These are phyloP conservation scores for Trichophyton simii DNA, from an alignment of 2,329 filamentous ascomycete species.

Conservation along the genomic window DNA sequence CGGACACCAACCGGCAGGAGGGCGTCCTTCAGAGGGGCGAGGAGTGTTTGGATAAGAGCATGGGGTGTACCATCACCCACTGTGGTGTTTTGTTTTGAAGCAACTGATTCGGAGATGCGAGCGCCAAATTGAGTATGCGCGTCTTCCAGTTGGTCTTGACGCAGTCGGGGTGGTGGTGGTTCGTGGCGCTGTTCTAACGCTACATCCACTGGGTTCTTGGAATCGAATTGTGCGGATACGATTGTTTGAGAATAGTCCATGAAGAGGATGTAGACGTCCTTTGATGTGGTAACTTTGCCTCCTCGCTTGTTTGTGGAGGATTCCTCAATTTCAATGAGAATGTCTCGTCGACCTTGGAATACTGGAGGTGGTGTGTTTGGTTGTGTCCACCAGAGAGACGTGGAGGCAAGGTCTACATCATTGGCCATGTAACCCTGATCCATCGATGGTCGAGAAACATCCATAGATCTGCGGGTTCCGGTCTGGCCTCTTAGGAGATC, in stretches of 20 bases:
- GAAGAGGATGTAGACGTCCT: conserved; percentile 77
- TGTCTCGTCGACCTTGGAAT: conserved; percentile 69
- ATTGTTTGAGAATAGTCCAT: conserved; percentile 94
- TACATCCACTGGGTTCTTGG: conserved; percentile 58
- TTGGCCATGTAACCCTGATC: conserved; percentile 77
- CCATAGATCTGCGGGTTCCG: conserved; percentile 53
- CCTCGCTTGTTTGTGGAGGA: conserved; percentile 56
- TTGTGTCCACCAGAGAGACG: conserved; percentile 78
- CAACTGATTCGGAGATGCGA: conserved; percentile 59
- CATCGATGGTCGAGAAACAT: conserved; percentile 58
- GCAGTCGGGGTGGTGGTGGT: conserved; percentile 62
- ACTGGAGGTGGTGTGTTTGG: conserved; percentile 65
- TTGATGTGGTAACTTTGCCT: conserved; percentile 58
- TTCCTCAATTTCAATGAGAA: conserved; percentile 73
- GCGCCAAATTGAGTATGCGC: conserved; percentile 71
- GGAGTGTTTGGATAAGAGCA: conserved; percentile 63
- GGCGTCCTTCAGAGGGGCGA: conserved; percentile 59
- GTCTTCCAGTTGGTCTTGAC: conserved; percentile 86
- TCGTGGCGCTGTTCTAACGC: conserved; percentile 78
- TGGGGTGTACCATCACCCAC: conserved; percentile 76
- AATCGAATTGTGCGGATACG: conserved; percentile 67
- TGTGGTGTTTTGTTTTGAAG: conserved; percentile 61
- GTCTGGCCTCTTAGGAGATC: conserved; percentile 47
- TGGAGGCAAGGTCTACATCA: conserved; percentile 65
- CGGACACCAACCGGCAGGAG: conserved; percentile 76